These are phyloP conservation scores for Delonix regia DNA, from an alignment of 306 rosid species.

Conservation along the genomic window DNA sequence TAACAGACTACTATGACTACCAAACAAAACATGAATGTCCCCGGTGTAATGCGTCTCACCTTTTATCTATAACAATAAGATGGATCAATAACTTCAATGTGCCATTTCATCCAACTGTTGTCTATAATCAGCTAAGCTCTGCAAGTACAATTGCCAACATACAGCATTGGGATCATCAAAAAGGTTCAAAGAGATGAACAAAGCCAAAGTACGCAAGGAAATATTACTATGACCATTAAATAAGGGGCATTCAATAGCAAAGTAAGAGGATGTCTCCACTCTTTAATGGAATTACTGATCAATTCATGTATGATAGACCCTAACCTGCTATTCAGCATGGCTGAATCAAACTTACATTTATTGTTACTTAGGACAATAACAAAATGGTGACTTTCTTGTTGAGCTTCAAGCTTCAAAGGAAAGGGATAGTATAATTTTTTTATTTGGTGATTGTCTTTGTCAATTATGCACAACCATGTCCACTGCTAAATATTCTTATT, in stretches of 20 bases:
- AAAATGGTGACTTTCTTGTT: background rate
- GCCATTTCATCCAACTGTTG: constrained; percentile 56
- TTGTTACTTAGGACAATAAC: background rate
- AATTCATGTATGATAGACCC: constrained; percentile 5
- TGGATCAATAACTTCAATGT: constrained; percentile 29
- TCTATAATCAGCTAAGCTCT: constrained; percentile 63
- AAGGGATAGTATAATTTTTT: constrained; percentile 7
- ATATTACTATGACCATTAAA: constrained; percentile 3
- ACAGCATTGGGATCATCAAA: constrained; percentile 21
- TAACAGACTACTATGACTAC: background rate
- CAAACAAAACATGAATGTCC: constrained; percentile 9
- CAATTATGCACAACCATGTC: background rate
- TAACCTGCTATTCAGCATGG: background rate
- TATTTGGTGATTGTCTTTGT: constrained; percentile 7
- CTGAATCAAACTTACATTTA: background rate
- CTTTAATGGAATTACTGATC: background rate
- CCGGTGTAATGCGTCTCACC: constrained; percentile 25
- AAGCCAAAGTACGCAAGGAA: constrained; percentile 6
- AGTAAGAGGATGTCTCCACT: background rate
- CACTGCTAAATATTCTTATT: background rate
- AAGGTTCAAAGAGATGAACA: background rate
- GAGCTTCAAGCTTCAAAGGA: no score
- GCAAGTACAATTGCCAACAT: constrained; percentile 39
- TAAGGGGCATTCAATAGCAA: background rate
- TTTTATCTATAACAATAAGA: constrained; percentile 4